Conservation (phyloP, 1,284 basidiomycete genomes). For the Wallemia mellicola region DNA sequence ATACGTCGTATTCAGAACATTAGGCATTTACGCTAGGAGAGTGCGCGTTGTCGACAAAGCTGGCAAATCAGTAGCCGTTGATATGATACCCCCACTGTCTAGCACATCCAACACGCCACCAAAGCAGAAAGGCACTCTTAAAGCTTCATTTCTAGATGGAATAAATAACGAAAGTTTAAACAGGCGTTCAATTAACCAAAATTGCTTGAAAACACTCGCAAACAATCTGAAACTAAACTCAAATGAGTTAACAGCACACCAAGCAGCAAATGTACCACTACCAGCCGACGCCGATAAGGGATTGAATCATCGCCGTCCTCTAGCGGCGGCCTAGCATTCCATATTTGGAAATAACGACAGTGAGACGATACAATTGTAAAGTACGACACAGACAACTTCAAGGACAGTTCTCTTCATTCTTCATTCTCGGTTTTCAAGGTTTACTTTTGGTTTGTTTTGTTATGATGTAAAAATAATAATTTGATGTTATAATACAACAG, state of each 20-base stretch:
- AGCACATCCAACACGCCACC: too few relatives aligned
- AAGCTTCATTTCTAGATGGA: too few relatives aligned
- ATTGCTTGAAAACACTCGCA: not conserved
- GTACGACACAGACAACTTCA: too few relatives aligned
- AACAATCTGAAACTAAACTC: not conserved
- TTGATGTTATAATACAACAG: not conserved
- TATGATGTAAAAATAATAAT: not conserved
- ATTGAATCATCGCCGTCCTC: not conserved
- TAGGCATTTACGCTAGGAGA: not conserved
- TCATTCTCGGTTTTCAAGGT: too few relatives aligned
- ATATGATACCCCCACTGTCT: too few relatives aligned
- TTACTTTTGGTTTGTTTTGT: not conserved
- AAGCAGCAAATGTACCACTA: not conserved
- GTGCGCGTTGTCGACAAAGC: not conserved
- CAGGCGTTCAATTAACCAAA: not conserved
- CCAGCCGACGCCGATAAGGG: not conserved
- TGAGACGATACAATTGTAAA: too few relatives aligned
- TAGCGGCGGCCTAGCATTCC: not conserved
- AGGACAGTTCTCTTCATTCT: too few relatives aligned
- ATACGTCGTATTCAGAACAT: not conserved
- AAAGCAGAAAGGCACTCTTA: too few relatives aligned
- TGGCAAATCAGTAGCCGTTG: not conserved
- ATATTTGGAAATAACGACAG: too few relatives aligned
- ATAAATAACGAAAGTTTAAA: too few relatives aligned
- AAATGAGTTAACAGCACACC: not conserved